phyloP scores from a whole-genome alignment of 371 early-diverging fungal species.

The Mucor piriformis region DNA sequence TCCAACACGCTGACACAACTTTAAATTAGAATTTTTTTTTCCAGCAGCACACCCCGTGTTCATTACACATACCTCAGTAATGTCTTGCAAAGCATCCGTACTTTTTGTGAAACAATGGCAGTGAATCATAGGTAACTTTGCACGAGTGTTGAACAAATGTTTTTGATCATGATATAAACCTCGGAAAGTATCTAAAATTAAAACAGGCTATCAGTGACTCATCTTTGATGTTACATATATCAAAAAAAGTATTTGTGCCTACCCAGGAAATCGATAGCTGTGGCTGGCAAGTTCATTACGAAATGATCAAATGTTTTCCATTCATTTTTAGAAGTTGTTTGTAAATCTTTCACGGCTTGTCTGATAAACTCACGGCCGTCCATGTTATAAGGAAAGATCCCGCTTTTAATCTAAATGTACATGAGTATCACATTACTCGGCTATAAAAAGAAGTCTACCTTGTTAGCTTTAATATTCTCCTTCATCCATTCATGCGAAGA shows the following conservation, averaged over 20 bases:
- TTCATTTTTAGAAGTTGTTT: conserved; percentile 15
- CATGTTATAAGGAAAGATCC: conserved; percentile 80
- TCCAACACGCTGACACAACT: conserved; percentile 49
- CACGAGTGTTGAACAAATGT: conserved; percentile 32
- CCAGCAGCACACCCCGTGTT: background rate
- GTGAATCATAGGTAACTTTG: conserved; percentile 84
- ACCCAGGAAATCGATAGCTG: conserved; percentile 94
- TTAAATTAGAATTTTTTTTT: conserved; percentile 1
- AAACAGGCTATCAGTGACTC: background rate
- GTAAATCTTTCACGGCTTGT: conserved; percentile 64
- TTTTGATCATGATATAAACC: conserved; percentile 64
- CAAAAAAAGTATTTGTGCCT: conserved; percentile 6
- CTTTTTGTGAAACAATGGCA: conserved; percentile 94
- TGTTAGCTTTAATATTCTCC: conserved; percentile 84
- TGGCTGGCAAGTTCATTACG: conserved; percentile 97
- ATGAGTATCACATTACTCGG: background rate
- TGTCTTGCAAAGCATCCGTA: conserved; percentile 71
- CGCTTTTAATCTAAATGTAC: conserved; percentile 36
- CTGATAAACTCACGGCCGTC: conserved; percentile 93
- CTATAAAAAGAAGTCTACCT: conserved; percentile 47
- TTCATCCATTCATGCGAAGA: conserved; percentile 79
- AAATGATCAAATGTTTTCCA: conserved; percentile 90
- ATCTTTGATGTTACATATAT: background rate
- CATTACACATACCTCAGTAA: conserved; percentile 52
- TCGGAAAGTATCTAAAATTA: conserved; percentile 67